Conservation (phyloP, 2,329 filamentous ascomycete genomes). For the Salinomyces thailandicus region DNA sequence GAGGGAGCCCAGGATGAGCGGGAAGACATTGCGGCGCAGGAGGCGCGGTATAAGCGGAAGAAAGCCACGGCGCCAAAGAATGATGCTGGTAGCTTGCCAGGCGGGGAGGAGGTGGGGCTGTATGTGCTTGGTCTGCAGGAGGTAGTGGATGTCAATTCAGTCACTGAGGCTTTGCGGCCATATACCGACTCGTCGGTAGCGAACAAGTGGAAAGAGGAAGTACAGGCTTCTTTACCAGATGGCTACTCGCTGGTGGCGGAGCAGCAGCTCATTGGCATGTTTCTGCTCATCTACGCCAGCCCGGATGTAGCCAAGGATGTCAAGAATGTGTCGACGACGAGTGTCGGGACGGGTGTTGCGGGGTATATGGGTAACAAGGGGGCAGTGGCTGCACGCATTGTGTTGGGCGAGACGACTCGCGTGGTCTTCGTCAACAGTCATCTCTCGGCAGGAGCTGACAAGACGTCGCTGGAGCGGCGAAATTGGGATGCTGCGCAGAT, state of each 20-base stretch:
- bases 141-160: conserved; percentile 73
- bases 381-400: conserved; percentile 66
- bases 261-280: conserved; percentile 76
- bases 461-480: conserved; percentile 64
- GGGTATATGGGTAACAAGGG: conserved; percentile 97
- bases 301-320: conserved; percentile 63
- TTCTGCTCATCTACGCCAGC: conserved; percentile 78
- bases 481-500: conserved; percentile 88
- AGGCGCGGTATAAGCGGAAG: conserved; percentile 35
- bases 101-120: conserved; percentile 64
- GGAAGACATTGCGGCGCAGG: conserved; percentile 39
- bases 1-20: conserved; percentile 21
- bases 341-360: conserved; percentile 78
- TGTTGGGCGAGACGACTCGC: conserved; percentile 81
- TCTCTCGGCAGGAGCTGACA: conserved; percentile 75
- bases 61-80: conserved; percentile 34
- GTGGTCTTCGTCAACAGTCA: conserved; percentile 88
- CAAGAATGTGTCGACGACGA: conserved; percentile 69
- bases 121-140: conserved; percentile 90
- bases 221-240: conserved; percentile 61
- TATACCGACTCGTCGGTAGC: conserved; percentile 63
- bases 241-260: conserved; percentile 69
- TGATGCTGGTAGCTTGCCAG: conserved; percentile 40
- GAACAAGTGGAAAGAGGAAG: conserved; percentile 68
- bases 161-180: conserved; percentile 65